These are phyloP conservation scores for Antrodiella citrinella DNA, from an alignment of 768 basidiomycete species.

Conservation along the genomic window DNA sequence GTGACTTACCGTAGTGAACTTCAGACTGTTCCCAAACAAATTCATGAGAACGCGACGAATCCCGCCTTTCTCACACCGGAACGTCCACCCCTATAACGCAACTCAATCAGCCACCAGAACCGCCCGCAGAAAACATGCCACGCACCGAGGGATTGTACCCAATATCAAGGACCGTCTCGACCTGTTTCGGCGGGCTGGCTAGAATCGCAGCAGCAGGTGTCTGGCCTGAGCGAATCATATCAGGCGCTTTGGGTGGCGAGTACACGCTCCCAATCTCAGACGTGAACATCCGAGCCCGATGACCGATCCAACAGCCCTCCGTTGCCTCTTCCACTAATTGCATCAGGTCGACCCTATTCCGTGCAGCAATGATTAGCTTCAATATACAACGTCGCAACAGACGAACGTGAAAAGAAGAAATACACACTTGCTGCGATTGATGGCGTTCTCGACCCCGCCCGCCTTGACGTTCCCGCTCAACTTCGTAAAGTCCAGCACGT, in stretches of 20 bases:
- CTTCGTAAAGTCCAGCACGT: conserved; percentile 94
- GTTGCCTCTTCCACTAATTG: conserved; percentile 83
- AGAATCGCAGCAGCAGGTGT: not conserved
- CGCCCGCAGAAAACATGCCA: conserved; percentile 3
- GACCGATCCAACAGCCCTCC: conserved; percentile 92
- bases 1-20: conserved; percentile 70
- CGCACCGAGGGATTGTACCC: conserved; percentile 61
- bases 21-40: conserved; percentile 87
- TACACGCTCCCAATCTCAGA: conserved; percentile 89
- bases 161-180: conserved; percentile 87
- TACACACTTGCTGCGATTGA: conserved; percentile 50
- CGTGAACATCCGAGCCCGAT: conserved; percentile 69
- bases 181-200: conserved; percentile 31
- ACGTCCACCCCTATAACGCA: conserved; percentile 61
- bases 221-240: conserved; percentile 25
- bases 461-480: conserved; percentile 79
- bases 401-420: conserved; percentile 17
- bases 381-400: not conserved
- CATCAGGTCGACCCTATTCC: conserved; percentile 58
- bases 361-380: not conserved
- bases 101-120: not conserved
- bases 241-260: conserved; percentile 60
- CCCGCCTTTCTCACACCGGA: conserved; percentile 89
- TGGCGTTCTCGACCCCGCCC: conserved; percentile 71
- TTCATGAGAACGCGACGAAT: conserved; percentile 92